Evolutionary conservation across 176 grass and related monocot species (phyloP).

Genomic region (Thinopyrum elongatum): DNA sequence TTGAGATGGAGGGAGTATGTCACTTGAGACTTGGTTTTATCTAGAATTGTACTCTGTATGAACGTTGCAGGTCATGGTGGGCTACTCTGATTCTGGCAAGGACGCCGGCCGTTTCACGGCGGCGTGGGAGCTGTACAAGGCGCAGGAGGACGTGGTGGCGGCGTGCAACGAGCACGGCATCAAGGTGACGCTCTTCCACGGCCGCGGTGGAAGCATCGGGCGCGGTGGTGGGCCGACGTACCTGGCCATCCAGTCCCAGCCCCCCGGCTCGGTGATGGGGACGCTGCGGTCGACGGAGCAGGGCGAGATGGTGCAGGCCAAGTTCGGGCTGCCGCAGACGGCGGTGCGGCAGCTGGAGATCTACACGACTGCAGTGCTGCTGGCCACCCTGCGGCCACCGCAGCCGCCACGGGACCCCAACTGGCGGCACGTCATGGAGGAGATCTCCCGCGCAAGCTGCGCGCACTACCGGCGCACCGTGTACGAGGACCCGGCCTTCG

Average conservation of each 20-base stretch:
- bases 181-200: conserved; percentile 97
- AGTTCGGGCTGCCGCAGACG: conserved; percentile 84
- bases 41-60: not conserved
- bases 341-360: conserved; percentile 89
- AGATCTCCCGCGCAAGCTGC: conserved; percentile 80
- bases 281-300: conserved; percentile 87
- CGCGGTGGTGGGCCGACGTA: conserved; percentile 90
- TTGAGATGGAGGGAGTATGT: no score
- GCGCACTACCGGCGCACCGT: conserved; percentile 72
- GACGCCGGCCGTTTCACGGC: conserved; percentile 90
- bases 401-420: conserved; percentile 57
- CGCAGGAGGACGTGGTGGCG: conserved; percentile 77
- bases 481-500: conserved; percentile 78
- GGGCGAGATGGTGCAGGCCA: conserved; percentile 98
- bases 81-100: conserved; percentile 97
- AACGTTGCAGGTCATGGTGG: conserved; percentile 79
- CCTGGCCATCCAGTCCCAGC: conserved; percentile 93
- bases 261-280: conserved; percentile 90
- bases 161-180: conserved; percentile 85
- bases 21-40: no score
- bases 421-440: conserved; percentile 81
- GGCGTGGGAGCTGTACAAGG: conserved; percentile 95
- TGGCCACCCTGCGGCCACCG: conserved; percentile 69
- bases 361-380: conserved; percentile 86
- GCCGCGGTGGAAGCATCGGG: conserved; percentile 85